Evolutionary conservation across 2,329 filamentous ascomycete species (phyloP), one percentile per base, ranked within the genome.

Genomic region (Epicoccum sorghinum): DNA sequence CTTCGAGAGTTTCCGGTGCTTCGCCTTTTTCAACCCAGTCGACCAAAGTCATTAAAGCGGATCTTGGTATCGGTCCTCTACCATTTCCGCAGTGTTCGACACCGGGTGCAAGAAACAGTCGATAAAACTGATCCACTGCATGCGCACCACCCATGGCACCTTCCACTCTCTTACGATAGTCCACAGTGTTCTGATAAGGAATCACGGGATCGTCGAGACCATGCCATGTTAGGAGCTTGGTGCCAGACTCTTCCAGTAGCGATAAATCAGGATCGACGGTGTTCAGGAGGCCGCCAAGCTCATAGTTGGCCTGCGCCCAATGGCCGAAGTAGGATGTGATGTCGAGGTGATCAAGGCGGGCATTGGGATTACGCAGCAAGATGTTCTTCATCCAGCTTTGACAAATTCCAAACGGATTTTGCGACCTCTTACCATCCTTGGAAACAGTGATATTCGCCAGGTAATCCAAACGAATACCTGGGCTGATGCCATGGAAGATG

Each of bases 21-120:
- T 61, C 58, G 25, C 54, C 61, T 4, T 62, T 44, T 48, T 72
- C 70, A 1, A 72, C 69, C 70, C 69, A 73, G 7, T 62, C 59
- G 7, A 70, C 57, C 6, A 73, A 45, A 4, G 57, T 55, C 2
- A 42, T 45, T 6, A 72, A 60, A 3, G 47, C 40, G 39, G 65
- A 55, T 9, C 27, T 55, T 5, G 64, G 67, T 7, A 55, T 27
- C 6, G 66, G 58, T 4, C 67, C 68, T 4, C 41, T 37, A 2
- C 68, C 64, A 1, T 47, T 47, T 4, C 51, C 57, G 30, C 70
- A 72, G 29, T 71, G 68, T 27, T 51, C 53, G 1, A 70, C 64
- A 4, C 68, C 69, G 7, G 69, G 68, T 27, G 65, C 69, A 8
- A 72, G 57, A 29, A 73, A 73, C 4, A 72, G 47, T 10, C 68